A percentile compares a stretch with the other conserved stretches of the same genome.
Conservation (phyloP, 306 rosid species). For the Rosa persica region DNA sequence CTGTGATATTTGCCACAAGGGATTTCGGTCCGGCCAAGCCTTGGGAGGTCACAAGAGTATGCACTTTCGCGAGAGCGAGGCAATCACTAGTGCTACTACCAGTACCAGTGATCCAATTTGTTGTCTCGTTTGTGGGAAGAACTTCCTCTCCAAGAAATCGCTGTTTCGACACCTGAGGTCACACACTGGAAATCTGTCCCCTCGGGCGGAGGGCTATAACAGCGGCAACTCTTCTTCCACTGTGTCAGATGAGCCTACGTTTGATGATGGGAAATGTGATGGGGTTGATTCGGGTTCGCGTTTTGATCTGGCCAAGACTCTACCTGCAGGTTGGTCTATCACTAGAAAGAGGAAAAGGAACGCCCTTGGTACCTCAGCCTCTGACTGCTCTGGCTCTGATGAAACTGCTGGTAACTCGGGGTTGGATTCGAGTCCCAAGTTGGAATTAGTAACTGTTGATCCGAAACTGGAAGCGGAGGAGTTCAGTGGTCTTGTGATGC, state of each 20-base stretch:
- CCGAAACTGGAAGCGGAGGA: not conserved
- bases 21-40: slow-evolving; percentile 41
- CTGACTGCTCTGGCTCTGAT: not conserved
- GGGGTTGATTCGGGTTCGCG: not conserved
- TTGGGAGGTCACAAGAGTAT: slow-evolving; percentile 55
- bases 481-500: slow-evolving; percentile 35
- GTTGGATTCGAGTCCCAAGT: slow-evolving; percentile 9
- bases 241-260: not conserved
- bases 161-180: slow-evolving; percentile 35
- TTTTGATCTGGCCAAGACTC: slow-evolving; percentile 3
- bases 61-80: slow-evolving; percentile 23
- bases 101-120: not conserved
- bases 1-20: slow-evolving; percentile 33
- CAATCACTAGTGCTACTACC: not conserved
- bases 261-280: not conserved
- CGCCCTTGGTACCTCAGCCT: not conserved
- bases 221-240: slow-evolving; percentile 11
- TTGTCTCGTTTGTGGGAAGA: slow-evolving; percentile 26
- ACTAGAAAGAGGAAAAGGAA: slow-evolving; percentile 40
- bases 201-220: not conserved
- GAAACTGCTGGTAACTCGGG: not conserved
- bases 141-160: slow-evolving; percentile 26
- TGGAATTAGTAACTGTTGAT: not conserved
- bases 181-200: slow-evolving; percentile 32
- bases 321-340: slow-evolving; percentile 18